Conservation (phyloP, 1,284 basidiomycete genomes). For the Leccinum pachyderme region DNA sequence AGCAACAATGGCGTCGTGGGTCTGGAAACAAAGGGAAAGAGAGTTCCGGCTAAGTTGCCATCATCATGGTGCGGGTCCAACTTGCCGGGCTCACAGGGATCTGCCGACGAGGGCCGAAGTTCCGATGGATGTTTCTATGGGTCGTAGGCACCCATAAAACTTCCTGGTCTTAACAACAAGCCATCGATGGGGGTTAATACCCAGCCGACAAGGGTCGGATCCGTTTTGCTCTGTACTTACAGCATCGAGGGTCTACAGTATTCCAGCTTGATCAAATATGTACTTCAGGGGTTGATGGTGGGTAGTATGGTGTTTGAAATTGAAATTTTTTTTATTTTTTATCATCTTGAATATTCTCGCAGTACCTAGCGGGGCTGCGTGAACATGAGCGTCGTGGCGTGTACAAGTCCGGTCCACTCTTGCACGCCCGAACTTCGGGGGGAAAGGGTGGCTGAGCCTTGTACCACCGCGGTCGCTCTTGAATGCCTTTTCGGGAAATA, state of each 20-base stretch:
- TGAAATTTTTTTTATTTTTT: background rate
- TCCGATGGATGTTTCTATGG: background rate
- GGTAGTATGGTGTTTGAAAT: background rate
- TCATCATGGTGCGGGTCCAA: background rate
- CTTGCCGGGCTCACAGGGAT: background rate
- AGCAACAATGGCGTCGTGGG: background rate
- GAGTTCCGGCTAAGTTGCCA: background rate
- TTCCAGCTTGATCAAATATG: background rate
- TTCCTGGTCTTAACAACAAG: background rate
- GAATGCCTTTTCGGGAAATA: background rate
- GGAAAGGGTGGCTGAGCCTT: background rate
- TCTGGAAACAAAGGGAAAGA: background rate
- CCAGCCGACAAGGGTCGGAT: background rate
- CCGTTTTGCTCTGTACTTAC: background rate
- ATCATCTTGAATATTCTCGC: background rate
- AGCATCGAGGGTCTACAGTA: background rate
- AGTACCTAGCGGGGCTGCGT: background rate
- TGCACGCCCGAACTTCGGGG: background rate
- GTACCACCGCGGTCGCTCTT: background rate
- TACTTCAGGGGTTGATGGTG: background rate
- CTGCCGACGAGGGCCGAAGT: background rate
- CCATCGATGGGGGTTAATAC: background rate
- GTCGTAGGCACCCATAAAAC: background rate
- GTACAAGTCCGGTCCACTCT: background rate
- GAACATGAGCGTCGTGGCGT: background rate